These are phyloP conservation scores for Microcos paniculata DNA, from an alignment of 345 rosid genomes.

Conservation along the genomic window DNA sequence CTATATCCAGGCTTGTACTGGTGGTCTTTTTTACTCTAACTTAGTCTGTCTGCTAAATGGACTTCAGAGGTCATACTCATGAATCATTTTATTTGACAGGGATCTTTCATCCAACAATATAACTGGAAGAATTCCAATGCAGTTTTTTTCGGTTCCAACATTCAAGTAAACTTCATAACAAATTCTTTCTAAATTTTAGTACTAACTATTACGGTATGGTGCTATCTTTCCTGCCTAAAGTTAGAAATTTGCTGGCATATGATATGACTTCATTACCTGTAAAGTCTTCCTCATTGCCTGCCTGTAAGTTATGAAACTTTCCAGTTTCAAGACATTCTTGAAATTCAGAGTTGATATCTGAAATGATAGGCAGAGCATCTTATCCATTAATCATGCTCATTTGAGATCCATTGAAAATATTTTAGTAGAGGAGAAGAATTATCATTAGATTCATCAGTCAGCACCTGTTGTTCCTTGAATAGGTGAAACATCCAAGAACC, in stretches of 20 bases:
- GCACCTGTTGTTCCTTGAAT: background rate
- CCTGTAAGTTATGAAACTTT: background rate
- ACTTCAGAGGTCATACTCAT: constrained; percentile 5
- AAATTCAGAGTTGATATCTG: background rate
- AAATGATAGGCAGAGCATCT: background rate
- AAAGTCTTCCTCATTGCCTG: background rate
- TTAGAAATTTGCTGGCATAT: background rate
- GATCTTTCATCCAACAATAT: constrained; percentile 76
- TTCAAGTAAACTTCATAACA: constrained; percentile 60
- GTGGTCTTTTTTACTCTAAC: background rate
- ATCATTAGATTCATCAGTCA: background rate
- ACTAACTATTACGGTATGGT: background rate
- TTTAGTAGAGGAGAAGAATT: background rate
- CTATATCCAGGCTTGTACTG: background rate
- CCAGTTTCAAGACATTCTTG: background rate
- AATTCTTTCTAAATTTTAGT: background rate
- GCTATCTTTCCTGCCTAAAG: background rate
- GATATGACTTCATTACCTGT: background rate
- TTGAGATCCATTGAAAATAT: background rate
- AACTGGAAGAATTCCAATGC: constrained; percentile 61
- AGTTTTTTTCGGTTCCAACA: constrained; percentile 54
- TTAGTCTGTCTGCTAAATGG: background rate
- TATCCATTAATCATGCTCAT: background rate
- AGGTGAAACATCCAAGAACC: background rate
- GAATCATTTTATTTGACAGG: constrained; percentile 37